Base-by-base conservation (phyloP, 768 basidiomycete species). In the Termitomyces titanicus region DNA sequence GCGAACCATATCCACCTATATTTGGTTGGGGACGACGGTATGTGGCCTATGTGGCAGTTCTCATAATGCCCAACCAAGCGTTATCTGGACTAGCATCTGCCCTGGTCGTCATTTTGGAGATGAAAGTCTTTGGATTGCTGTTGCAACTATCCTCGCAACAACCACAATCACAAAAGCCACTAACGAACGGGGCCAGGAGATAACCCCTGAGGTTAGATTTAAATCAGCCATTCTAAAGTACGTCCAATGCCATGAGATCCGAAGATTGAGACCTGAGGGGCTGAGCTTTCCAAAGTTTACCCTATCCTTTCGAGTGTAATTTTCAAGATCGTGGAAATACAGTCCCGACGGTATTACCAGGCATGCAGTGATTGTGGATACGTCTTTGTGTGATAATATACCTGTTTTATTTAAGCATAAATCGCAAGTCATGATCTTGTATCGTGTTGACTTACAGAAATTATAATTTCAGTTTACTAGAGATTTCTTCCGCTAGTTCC, bases 401-500 rank as follows among this genome's bases (percentile, higher is more conserved):
- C 34, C 11, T n/a, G n/a, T n/a, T n/a, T 24, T 8, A 37, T 37
- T 5, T 17, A n/a, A 49, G 47, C 2, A 27, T 7, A 18, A 18
- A 27, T 38, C n/a, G 3, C 17, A 42, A 22, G 13, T 10, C 17
- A 40, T n/a, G n/a, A n/a, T n/a, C n/a, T n/a, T n/a, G n/a, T n/a
- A n/a, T n/a, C n/a, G n/a, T n/a, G n/a, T n/a, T n/a, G n/a, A n/a
- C 50, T 51, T 10, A 51, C 38, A 11, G 29, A 25, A 22, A 51
- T 22, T 25, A n/a, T 43, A 24, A 52, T 20, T 53, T 53, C 34
- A 84, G 69, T 69, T 79, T 84, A 45, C 64, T 71, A 70, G 80
- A 79, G 58, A 94, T 61, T 53, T 87, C 85, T 51, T 84, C 82
- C 29, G 77, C 76, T 17, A 83, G 60, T 62, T 73, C 73, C 66